These are phyloP conservation scores for Dissophora ornata DNA, from an alignment of 192 early-diverging fungal species.

Conservation along the genomic window DNA sequence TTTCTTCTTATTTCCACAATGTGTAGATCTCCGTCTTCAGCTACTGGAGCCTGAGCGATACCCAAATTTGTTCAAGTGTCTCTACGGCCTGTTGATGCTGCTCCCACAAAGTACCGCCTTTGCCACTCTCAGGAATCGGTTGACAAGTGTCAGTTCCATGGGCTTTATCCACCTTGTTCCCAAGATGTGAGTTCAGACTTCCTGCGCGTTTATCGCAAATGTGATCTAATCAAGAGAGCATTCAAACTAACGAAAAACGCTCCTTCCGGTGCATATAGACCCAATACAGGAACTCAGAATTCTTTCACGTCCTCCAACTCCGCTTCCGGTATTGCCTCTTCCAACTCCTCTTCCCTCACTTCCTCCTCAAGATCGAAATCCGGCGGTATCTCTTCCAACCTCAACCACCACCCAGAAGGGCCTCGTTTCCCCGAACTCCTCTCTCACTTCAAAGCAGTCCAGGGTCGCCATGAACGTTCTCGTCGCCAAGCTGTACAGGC, in stretches of 20 bases:
- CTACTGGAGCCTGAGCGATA: conserved; percentile 91
- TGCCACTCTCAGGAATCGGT: conserved; percentile 92
- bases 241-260: no score
- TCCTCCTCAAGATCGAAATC: conserved; percentile 25
- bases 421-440: conserved; percentile 77
- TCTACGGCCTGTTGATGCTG: conserved; percentile 97
- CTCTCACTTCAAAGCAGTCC: conserved; percentile 78
- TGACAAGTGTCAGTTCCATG: conserved; percentile 84
- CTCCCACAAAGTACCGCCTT: conserved; percentile 97
- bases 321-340: conserved; percentile 7
- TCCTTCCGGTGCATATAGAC: background rate
- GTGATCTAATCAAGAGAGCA: no score
- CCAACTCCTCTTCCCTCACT: conserved; percentile 21
- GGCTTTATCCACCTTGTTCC: conserved; percentile 71
- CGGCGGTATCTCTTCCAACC: background rate
- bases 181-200: conserved; percentile 56
- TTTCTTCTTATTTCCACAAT: no score
- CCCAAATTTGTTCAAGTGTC: conserved; percentile 90
- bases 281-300: conserved; percentile 5
- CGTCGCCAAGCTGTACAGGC: conserved; percentile 61
- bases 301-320: no score
- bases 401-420: conserved; percentile 44
- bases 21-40: conserved; percentile 84
- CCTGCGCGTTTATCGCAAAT: no score
- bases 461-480: conserved; percentile 78